phyloP scores from a whole-genome alignment of 305 asterid genomes.

The Fraxinus ornus region DNA sequence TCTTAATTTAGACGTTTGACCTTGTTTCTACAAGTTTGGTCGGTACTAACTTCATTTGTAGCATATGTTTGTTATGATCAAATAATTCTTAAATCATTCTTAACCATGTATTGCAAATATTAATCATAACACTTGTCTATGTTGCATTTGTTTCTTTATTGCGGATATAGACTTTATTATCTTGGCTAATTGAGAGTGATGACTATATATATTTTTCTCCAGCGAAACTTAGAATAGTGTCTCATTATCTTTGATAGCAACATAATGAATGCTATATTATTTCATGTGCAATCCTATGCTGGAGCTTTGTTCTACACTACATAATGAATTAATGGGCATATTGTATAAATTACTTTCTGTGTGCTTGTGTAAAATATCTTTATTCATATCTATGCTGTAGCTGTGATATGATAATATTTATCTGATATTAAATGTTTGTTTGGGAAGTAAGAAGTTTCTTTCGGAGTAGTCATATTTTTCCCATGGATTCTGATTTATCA shows the following conservation, averaged over 20 bases:
- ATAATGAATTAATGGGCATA: neutral
- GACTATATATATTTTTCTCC: neutral
- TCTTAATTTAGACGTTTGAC: neutral
- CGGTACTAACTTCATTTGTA: neutral
- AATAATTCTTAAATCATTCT: neutral
- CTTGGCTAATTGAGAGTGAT: neutral
- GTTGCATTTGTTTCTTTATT: conserved; percentile 1
- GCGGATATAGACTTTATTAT: neutral
- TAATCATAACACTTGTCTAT: neutral
- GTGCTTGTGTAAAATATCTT: neutral
- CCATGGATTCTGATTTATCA: conserved; percentile 7
- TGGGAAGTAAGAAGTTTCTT: neutral
- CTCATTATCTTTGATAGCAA: neutral
- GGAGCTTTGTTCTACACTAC: neutral
- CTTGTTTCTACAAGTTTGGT: neutral
- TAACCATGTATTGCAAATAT: neutral
- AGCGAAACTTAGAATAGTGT: neutral
- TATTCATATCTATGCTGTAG: neutral
- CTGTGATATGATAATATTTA: neutral
- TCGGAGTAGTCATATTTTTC: neutral
- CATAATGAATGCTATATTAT: neutral
- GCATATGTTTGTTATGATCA: neutral
- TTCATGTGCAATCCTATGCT: neutral
- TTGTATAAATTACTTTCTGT: neutral
- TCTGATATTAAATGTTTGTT: neutral